Evolutionary conservation across 1,284 basidiomycete species (phyloP).

Genomic region (Neonothopanus nambi): DNA sequence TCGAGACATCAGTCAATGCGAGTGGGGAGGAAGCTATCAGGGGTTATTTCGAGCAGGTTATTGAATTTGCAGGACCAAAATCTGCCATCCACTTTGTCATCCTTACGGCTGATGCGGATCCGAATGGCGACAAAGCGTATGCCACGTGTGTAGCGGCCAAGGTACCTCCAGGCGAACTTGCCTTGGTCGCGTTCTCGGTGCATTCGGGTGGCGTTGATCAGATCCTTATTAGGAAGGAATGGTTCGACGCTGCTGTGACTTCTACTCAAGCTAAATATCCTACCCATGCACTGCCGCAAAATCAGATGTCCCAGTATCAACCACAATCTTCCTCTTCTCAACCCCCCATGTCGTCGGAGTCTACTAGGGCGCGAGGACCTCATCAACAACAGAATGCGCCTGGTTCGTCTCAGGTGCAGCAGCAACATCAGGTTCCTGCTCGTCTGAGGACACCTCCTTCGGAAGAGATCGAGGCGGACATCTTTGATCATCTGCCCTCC

Average conservation of each 20-base stretch:
- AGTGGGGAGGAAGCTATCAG: conserved; percentile 59
- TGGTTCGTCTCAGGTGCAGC: conserved; percentile 13
- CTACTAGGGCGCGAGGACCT: background rate
- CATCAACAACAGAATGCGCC: background rate
- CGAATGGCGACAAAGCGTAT: conserved; percentile 73
- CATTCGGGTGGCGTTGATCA: conserved; percentile 83
- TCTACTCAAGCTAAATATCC: conserved; percentile 64
- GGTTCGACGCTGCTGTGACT: conserved; percentile 67
- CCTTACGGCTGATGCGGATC: conserved; percentile 76
- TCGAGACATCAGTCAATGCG: conserved; percentile 54
- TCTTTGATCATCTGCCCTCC: conserved; percentile 97
- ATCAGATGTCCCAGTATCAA: conserved; percentile 26
- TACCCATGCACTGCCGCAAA: conserved; percentile 38
- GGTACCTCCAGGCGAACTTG: conserved; percentile 69
- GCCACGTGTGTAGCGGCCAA: conserved; percentile 76
- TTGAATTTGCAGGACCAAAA: conserved; percentile 81
- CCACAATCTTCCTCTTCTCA: conserved; percentile 27
- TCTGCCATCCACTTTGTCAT: conserved; percentile 85
- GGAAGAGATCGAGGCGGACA: conserved; percentile 74
- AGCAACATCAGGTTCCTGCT: conserved; percentile 33
- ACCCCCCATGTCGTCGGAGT: conserved; percentile 8
- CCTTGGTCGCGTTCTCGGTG: conserved; percentile 80
- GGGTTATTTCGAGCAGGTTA: conserved; percentile 72
- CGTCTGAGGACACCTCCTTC: conserved; percentile 67
- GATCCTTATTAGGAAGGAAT: conserved; percentile 77